Conservation (phyloP, 345 rosid genomes). For the Alliaria petiolata region DNA sequence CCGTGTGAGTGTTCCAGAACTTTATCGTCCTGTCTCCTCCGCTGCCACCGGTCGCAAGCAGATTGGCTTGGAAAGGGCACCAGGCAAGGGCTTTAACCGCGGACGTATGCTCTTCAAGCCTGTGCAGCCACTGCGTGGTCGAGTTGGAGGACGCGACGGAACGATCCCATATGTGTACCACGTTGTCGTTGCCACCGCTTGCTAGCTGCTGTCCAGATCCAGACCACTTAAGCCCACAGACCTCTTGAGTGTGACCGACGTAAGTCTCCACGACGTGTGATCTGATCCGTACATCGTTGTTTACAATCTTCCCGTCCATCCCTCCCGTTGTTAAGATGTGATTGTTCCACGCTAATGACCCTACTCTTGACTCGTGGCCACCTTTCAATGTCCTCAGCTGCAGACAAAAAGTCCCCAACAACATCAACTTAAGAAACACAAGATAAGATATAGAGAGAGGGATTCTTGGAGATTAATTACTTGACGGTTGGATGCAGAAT, state of each 20-base stretch:
- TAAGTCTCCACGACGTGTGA: conserved; percentile 31
- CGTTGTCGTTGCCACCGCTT: background rate
- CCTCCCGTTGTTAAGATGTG: conserved; percentile 37
- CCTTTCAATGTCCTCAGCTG: conserved; percentile 13
- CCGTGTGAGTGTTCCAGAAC: background rate
- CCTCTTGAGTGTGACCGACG: conserved; percentile 31
- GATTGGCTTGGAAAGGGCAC: background rate
- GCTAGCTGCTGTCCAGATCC: background rate
- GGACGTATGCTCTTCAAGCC: background rate
- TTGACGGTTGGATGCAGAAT: no score
- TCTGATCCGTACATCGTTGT: conserved; percentile 26
- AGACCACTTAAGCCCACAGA: conserved; percentile 39
- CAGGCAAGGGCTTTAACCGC: background rate
- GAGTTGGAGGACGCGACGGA: background rate
- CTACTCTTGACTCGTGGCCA: conserved; percentile 29
- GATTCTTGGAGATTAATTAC: no score
- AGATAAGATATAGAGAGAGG: no score
- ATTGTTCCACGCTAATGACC: conserved; percentile 17
- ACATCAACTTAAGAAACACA: no score
- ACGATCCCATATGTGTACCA: background rate
- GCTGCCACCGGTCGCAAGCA: background rate
- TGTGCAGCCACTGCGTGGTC: background rate
- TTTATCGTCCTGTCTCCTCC: background rate
- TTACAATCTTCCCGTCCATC: conserved; percentile 27
- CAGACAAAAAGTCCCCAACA: no score